A percentile compares a stretch with the other conserved stretches of the same genome.
phyloP scores from a whole-genome alignment of 164 flowering plant species.

The Amborella trichopoda region DNA sequence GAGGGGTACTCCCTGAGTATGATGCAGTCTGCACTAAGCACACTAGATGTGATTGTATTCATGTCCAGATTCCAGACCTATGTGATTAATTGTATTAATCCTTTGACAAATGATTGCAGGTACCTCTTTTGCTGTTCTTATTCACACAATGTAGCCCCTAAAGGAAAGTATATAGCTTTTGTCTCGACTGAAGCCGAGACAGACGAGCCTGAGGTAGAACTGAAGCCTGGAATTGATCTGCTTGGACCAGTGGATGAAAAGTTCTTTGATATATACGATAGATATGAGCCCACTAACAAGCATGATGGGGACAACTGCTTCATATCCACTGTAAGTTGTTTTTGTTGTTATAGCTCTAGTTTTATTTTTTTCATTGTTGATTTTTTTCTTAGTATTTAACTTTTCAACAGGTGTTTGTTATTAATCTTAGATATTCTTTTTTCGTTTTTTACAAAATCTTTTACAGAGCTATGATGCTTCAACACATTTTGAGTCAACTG shows the following conservation, averaged over 20 bases:
- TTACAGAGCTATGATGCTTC: slow-evolving; percentile 80
- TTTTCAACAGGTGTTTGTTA: neutral
- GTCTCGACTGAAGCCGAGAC: slow-evolving; percentile 92
- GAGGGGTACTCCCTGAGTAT: too few species aligned
- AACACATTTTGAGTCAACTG: slow-evolving; percentile 81
- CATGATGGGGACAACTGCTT: slow-evolving; percentile 53
- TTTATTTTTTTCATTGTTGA: too few species aligned
- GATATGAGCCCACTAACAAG: slow-evolving; percentile 63
- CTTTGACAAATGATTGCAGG: slow-evolving; percentile 26
- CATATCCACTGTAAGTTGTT: slow-evolving; percentile 64
- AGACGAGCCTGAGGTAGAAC: slow-evolving; percentile 69
- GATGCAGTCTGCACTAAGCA: too few species aligned
- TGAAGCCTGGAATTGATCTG: slow-evolving; percentile 81
- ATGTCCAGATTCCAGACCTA: too few species aligned
- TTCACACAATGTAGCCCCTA: slow-evolving; percentile 93
- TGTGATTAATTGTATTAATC: too few species aligned
- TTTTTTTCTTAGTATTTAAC: too few species aligned
- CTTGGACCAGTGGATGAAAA: slow-evolving; percentile 87
- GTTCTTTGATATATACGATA: slow-evolving; percentile 77
- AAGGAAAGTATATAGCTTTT: slow-evolving; percentile 91
- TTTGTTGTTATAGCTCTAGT: too few species aligned
- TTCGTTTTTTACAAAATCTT: too few species aligned
- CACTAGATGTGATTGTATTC: too few species aligned
- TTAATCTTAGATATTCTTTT: slow-evolving; percentile 2
- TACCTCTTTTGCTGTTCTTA: slow-evolving; percentile 93